phyloP scores from a whole-genome alignment of 2,329 filamentous ascomycete genomes.

The Colletotrichum endophyticum region DNA sequence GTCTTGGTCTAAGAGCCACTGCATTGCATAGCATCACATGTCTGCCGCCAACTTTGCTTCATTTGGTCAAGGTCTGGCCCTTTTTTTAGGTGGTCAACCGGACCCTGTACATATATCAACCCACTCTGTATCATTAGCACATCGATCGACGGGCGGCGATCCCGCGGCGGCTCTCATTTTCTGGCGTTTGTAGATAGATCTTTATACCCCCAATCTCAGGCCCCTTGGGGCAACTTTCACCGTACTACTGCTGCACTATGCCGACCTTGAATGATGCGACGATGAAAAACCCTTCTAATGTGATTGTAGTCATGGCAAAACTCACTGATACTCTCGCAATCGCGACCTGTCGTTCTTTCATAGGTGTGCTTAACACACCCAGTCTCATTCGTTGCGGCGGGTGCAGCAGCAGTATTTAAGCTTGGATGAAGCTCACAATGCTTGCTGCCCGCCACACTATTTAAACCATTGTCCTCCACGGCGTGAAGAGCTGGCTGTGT shows the following conservation, averaged over 20 bases:
- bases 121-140: neutral
- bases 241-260: neutral
- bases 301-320: neutral
- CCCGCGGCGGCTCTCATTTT: neutral
- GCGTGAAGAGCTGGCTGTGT: too few relatives aligned
- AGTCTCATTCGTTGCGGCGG: neutral
- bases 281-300: neutral
- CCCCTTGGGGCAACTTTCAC: neutral
- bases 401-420: neutral
- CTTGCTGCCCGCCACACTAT: too few relatives aligned
- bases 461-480: too few relatives aligned
- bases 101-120: neutral
- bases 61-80: neutral
- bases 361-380: too few relatives aligned
- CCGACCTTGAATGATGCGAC: too few relatives aligned
- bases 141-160: neutral
- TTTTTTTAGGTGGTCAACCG: neutral
- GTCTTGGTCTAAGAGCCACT: slow-evolving; percentile 47
- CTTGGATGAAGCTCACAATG: neutral
- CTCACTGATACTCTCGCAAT: too few relatives aligned
- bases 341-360: too few relatives aligned
- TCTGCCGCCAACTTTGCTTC: neutral
- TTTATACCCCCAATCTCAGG: slow-evolving; percentile 7
- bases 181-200: slow-evolving; percentile 12
- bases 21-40: neutral